Evolutionary conservation across 176 grass and related monocot species (phyloP), one percentile per base, ranked within the genome.

Genomic region (Lolium multiflorum): DNA sequence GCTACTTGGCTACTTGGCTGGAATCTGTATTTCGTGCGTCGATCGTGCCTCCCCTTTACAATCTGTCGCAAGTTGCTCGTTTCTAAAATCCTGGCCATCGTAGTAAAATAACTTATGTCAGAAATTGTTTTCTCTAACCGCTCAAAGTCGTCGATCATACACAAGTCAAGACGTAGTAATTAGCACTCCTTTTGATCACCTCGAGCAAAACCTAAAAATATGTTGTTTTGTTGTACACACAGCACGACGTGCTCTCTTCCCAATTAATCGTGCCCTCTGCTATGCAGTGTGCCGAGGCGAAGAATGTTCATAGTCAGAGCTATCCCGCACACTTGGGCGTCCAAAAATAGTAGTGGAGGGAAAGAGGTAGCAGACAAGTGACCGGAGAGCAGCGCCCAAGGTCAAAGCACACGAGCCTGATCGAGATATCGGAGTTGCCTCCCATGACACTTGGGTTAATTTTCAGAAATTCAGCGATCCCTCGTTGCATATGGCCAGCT

Each of bases 401-500:
- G 83, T 77, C 83, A 85, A 76, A 52, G 41, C 50, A 20, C 15
- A 6, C 17, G 63, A 78, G 16, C 2, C 31, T 4, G 28, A 24
- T 2, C 31, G 78, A 43, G 14, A 25, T 25, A 74, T 2, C 72
- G 47, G 17, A 44, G 54, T 51, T 73, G 5, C 11, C 56, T 39
- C 57, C 49, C 80, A 80, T 67, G 38, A 10, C 22, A 25, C 50
- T 57, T 43, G 58, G 31, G 49, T 43, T 35, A 35, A 3, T 35
- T 35, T 43, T 68, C 28, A 25, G 66, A 82, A 82, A 38, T 52
- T 54, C 1, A 3, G 12, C 4, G 1, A 44, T 28, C 9, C 43
- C 74, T 68, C 24, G 78, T 52, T 63, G 79, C 83, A 78, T 35
- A 78, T 80, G 88, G 78, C 57, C 89, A 91, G 85, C 57, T 68